A percentile compares a stretch with the other conserved stretches of the same genome.
These are phyloP conservation scores for Boletus coccyginus DNA, from an alignment of 768 basidiomycete species.

Conservation along the genomic window DNA sequence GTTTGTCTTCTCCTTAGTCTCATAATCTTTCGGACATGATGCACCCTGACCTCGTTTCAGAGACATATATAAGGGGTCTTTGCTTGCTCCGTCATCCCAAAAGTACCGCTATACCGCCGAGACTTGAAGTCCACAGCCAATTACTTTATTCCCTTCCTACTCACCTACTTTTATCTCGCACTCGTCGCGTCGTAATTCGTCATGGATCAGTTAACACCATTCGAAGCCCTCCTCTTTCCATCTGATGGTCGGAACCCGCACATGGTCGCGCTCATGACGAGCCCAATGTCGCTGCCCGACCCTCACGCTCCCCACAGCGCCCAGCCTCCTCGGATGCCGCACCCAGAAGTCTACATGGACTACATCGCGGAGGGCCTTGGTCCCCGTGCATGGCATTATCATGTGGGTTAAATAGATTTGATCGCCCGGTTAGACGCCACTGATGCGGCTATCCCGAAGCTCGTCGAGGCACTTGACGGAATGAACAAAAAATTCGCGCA, in stretches of 20 bases:
- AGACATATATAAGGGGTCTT: conserved; percentile 28
- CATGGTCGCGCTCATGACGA: conserved; percentile 72
- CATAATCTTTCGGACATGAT: conserved; percentile 20
- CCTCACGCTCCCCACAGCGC: conserved; percentile 45
- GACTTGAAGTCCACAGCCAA: conserved; percentile 13
- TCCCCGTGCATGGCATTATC: conserved; percentile 67
- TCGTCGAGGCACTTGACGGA: conserved; percentile 71
- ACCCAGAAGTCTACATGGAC: conserved; percentile 85
- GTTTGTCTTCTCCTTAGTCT: conserved; percentile 24
- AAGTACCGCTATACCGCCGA: conserved; percentile 23
- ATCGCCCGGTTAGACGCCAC: conserved; percentile 17
- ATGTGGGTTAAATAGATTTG: conserved; percentile 42
- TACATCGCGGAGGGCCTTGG: conserved; percentile 75
- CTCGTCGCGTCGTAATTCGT: conserved; percentile 13
- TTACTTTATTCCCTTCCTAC: conserved; percentile 21
- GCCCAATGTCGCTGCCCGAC: conserved; percentile 45
- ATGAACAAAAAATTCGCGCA: conserved; percentile 77
- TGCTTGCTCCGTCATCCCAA: conserved; percentile 14
- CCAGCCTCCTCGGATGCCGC: conserved; percentile 63
- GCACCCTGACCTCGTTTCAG: conserved; percentile 42
- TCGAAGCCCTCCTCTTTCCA: conserved; percentile 74
- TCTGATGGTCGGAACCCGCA: conserved; percentile 75
- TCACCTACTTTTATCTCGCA: conserved; percentile 16
- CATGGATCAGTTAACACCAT: conserved; percentile 67
- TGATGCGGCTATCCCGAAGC: conserved; percentile 37